These are phyloP conservation scores for Copromyces sp. DNA, from an alignment of 495 filamentous ascomycete species.

Conservation along the genomic window DNA sequence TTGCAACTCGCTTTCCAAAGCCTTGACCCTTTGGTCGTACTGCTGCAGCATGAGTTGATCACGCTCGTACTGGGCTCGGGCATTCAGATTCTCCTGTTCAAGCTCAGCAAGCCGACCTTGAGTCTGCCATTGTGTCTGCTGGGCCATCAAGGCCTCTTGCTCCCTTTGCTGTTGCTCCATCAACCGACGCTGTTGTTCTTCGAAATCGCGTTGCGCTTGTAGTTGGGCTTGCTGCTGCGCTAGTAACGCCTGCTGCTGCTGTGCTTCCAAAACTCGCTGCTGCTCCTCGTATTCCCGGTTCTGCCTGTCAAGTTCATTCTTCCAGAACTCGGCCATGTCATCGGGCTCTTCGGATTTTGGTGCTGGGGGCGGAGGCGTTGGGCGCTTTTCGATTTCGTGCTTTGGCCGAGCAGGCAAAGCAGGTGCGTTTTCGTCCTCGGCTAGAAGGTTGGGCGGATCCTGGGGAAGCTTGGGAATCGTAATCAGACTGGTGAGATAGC, in stretches of 20 bases:
- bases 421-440: constrained; percentile 74
- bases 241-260: constrained; percentile 54
- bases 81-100: constrained; percentile 89
- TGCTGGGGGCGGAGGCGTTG: constrained; percentile 53
- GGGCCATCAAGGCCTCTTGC: constrained; percentile 76
- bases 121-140: constrained; percentile 84
- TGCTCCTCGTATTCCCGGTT: constrained; percentile 92
- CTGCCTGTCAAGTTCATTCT: constrained; percentile 77
- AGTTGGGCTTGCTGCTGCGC: constrained; percentile 67
- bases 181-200: constrained; percentile 83
- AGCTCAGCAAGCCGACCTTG: constrained; percentile 89
- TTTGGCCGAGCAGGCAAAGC: constrained; percentile 75
- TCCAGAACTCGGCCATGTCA: constrained; percentile 96
- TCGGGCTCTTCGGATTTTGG: constrained; percentile 70
- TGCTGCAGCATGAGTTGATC: constrained; percentile 95
- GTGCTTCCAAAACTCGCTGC: constrained; percentile 75
- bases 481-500: constrained; percentile 91
- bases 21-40: constrained; percentile 89
- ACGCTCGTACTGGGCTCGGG: constrained; percentile 89
- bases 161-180: constrained; percentile 83
- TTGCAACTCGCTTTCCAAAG: constrained; percentile 75
- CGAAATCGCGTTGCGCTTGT: constrained; percentile 83
- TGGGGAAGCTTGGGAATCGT: constrained; percentile 92
- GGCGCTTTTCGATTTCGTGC: constrained; percentile 53
- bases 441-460: constrained; percentile 80